Evolutionary conservation across 371 early-diverging fungal genomes (phyloP).

Genomic region (Rhizoclosmatium hyalinum): DNA sequence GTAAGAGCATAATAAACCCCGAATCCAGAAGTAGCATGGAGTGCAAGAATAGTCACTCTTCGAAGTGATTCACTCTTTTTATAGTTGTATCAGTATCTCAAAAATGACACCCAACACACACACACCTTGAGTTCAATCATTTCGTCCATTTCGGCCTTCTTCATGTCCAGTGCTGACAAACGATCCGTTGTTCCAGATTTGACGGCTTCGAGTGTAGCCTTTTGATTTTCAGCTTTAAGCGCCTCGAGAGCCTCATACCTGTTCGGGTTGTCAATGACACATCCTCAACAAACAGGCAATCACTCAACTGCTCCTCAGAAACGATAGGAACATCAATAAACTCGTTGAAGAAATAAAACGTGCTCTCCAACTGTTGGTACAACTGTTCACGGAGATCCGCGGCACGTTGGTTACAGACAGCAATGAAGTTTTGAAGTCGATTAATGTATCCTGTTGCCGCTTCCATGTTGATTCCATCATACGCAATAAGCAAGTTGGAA

Average conservation of each 20-base stretch:
- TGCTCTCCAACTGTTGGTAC: conserved; percentile 51
- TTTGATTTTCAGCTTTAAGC: conserved; percentile 46
- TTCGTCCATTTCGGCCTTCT: conserved; percentile 50
- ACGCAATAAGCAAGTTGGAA: conserved; percentile 52
- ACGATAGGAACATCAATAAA: conserved; percentile 60
- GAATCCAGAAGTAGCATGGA: conserved; percentile 50
- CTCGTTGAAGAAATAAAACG: conserved; percentile 60
- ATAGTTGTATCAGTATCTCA: neutral
- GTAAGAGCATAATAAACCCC: conserved; percentile 48
- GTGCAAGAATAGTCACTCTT: conserved; percentile 47
- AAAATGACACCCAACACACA: neutral
- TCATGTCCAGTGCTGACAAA: conserved; percentile 44
- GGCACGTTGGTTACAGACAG: conserved; percentile 43
- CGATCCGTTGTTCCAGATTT: conserved; percentile 58
- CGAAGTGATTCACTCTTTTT: conserved; percentile 52
- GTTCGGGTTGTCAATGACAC: neutral
- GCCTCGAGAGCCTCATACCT: conserved; percentile 51
- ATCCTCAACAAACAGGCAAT: neutral
- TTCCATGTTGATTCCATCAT: conserved; percentile 46
- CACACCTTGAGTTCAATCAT: conserved; percentile 52
- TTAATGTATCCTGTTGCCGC: conserved; percentile 38
- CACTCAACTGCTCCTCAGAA: conserved; percentile 56
- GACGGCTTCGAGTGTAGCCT: conserved; percentile 61
- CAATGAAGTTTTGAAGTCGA: conserved; percentile 45
- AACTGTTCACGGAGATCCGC: conserved; percentile 47